These are phyloP conservation scores for Lepidium africanum DNA, from an alignment of 345 rosid species.

Conservation along the genomic window DNA sequence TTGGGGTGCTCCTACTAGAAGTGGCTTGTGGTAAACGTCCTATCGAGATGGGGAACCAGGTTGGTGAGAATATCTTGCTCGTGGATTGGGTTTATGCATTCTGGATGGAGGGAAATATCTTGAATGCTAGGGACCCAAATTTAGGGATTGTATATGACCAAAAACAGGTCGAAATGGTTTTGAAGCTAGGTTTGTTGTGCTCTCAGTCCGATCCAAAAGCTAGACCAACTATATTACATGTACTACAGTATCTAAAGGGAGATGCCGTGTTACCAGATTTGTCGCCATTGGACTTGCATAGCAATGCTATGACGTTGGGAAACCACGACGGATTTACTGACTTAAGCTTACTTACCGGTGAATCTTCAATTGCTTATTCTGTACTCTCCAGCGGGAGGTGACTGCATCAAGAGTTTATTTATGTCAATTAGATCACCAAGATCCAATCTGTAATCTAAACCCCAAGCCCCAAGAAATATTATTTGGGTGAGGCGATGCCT, in stretches of 20 bases:
- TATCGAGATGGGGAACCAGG: not conserved
- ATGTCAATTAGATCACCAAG: too few relatives aligned
- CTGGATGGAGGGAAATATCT: slow-evolving; percentile 36
- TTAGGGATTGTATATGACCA: slow-evolving; percentile 13
- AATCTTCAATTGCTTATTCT: slow-evolving; percentile 30
- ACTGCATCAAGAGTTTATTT: not conserved
- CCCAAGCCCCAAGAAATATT: too few relatives aligned
- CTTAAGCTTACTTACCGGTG: slow-evolving; percentile 1
- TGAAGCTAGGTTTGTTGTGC: slow-evolving; percentile 67
- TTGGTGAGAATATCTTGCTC: slow-evolving; percentile 14
- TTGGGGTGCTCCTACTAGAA: slow-evolving; percentile 72
- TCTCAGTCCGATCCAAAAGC: slow-evolving; percentile 35
- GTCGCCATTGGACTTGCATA: slow-evolving; percentile 14
- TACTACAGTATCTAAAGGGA: slow-evolving; percentile 47
- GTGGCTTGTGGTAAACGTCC: slow-evolving; percentile 72
- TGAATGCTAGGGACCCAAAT: slow-evolving; percentile 46
- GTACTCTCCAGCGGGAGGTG: slow-evolving; percentile 47
- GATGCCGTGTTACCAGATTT: slow-evolving; percentile 35
- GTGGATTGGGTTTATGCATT: slow-evolving; percentile 64
- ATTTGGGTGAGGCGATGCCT: too few relatives aligned
- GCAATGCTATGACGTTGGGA: slow-evolving; percentile 13
- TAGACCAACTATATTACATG: slow-evolving; percentile 60
- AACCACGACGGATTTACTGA: slow-evolving; percentile 27
- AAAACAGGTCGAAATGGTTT: slow-evolving; percentile 38
- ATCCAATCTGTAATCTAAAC: too few relatives aligned